Evolutionary conservation across 345 rosid species (phyloP), one percentile per base, ranked within the genome.

Genomic region (Pugionium cornutum): DNA sequence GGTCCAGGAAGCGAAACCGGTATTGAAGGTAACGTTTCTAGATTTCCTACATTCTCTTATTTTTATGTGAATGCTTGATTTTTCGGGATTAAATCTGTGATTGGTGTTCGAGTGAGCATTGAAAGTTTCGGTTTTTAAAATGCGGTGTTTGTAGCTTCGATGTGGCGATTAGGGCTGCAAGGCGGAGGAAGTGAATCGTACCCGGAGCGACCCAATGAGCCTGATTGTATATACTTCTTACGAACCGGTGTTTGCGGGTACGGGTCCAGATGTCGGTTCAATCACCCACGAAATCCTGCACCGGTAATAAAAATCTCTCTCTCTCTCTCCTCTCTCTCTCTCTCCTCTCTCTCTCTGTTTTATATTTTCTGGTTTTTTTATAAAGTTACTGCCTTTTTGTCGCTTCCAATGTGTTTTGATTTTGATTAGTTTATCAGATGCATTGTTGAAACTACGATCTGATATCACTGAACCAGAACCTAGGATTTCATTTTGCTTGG

Each of bases 231-330:
- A 6, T 83, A 85, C 79, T 94, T 81, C 67, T 67, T 90, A 81
- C 74, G 80, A 60, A 90, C 96, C 34, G 96, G 99, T 70, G 62
- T 56, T 62, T 94, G 99, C 70, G 86, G 91, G 61, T 90, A 83
- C 68, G 92, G 96, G 31, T 49, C 83, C 0, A 80, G 91, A 78
- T 94, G 97, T 83, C 95, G 96, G 77, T 90, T 79, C 86, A 94
- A 94, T 74, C 99, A 90, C 71, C 97, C 97, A 35, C 90, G 79
- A 49, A 86, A 90, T 74, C 89, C 91, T 44, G 73, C 70, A 53
- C 72, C 70, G 88, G 99, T 94, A 86, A 68, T 39, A 37, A 58
- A 29, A 18, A 18, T 18, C 5, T 33, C 71, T 43, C 53, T 45
- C 39, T 30, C 32, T 72, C 30, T 4, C 26, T 40, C 26, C 72